Evolutionary conservation across 805 yeast species (phyloP).

Genomic region (fission yeast (Schizosaccharomyces pombe)): DNA sequence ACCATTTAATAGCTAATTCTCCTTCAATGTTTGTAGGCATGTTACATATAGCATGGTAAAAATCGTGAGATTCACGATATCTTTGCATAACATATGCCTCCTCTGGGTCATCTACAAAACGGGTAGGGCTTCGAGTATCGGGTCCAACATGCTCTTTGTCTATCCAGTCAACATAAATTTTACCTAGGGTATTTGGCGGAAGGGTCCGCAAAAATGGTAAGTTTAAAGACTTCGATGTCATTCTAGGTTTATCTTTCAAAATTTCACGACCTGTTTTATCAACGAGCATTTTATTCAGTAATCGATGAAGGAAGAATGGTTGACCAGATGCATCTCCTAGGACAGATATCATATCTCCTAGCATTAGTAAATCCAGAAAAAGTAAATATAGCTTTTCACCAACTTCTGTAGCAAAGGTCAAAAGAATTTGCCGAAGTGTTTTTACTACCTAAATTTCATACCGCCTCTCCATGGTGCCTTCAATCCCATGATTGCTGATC

Average conservation of each 20-base stretch:
- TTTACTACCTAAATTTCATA: not conserved
- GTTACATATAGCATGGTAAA: conserved; percentile 78
- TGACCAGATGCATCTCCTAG: conserved; percentile 74
- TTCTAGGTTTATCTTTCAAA: conserved; percentile 56
- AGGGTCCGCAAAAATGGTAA: conserved; percentile 31
- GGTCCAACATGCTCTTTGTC: conserved; percentile 76
- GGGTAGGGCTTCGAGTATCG: conserved; percentile 75
- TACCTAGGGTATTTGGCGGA: conserved; percentile 54
- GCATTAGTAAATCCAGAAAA: not conserved
- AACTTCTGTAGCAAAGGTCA: too few relatives aligned
- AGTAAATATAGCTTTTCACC: not conserved
- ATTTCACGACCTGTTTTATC: conserved; percentile 59
- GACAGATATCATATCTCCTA: conserved; percentile 17
- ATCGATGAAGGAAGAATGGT: conserved; percentile 33
- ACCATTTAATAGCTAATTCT: conserved; percentile 64
- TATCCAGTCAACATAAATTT: conserved; percentile 60
- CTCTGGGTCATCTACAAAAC: conserved; percentile 69
- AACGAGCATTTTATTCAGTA: conserved; percentile 51
- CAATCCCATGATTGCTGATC: conserved; percentile 54
- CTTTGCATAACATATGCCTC: conserved; percentile 82
- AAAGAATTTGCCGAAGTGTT: not conserved
- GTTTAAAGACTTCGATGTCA: conserved; percentile 48
- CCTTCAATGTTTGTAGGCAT: conserved; percentile 84
- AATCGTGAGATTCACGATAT: conserved; percentile 91
- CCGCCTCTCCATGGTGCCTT: conserved; percentile 16